Conservation (phyloP, 2,329 filamentous ascomycete species). For the Trichophyton benhamiae region DNA sequence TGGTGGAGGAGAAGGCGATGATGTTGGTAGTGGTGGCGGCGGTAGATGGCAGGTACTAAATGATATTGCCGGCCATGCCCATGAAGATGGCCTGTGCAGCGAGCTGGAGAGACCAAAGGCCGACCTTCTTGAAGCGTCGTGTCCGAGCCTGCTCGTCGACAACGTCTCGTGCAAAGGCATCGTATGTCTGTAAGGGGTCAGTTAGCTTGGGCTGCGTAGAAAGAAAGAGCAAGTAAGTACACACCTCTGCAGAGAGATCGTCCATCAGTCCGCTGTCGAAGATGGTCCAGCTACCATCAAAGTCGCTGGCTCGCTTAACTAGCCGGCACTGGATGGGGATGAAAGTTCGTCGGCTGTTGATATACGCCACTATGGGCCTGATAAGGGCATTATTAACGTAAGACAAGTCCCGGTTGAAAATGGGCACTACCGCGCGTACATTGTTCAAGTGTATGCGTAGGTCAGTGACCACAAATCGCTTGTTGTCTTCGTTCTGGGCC, state of each 20-base stretch:
- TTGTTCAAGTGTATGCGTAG: constrained; percentile 91
- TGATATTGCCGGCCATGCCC: constrained; percentile 66
- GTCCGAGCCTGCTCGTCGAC: constrained; percentile 77
- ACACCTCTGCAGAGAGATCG: constrained; percentile 71
- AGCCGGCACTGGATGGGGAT: constrained; percentile 92
- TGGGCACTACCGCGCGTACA: constrained; percentile 78
- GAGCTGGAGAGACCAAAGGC: constrained; percentile 87
- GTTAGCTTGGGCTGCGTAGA: not conserved
- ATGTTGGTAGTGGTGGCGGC: not conserved
- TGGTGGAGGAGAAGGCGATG: too few relatives aligned
- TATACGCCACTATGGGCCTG: constrained; percentile 92
- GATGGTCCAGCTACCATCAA: constrained; percentile 89
- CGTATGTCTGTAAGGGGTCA: constrained; percentile 53
- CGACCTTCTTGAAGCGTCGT: constrained; percentile 84
- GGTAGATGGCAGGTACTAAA: not conserved
- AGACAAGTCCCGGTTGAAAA: constrained; percentile 82
- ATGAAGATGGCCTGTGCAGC: constrained; percentile 89
- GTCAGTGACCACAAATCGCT: constrained; percentile 82
- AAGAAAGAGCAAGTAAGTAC: constrained; percentile 14
- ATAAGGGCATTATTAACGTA: constrained; percentile 95
- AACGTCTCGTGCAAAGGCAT: constrained; percentile 84
- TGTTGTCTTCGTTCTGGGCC: constrained; percentile 41
- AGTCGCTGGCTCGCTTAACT: constrained; percentile 77
- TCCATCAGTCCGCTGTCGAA: constrained; percentile 92
- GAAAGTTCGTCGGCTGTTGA: constrained; percentile 88